phyloP scores from a whole-genome alignment of 2,329 filamentous ascomycete genomes.

The Neofusicoccum cordaticola region DNA sequence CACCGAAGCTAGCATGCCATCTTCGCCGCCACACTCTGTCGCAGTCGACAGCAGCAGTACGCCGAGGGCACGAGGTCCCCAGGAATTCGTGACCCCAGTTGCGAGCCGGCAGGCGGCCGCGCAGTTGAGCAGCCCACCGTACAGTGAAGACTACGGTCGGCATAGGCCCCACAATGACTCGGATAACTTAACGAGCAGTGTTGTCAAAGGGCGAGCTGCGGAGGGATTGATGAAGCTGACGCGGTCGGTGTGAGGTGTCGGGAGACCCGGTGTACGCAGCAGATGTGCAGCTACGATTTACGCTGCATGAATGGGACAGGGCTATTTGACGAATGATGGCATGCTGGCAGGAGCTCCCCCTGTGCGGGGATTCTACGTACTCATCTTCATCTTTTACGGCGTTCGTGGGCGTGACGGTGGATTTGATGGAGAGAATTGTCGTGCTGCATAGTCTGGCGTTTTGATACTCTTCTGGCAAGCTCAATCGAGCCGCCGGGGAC shows the following conservation, averaged over 20 bases:
- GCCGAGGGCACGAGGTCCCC: constrained; percentile 20
- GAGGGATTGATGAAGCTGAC: constrained; percentile 53
- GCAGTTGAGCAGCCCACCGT: constrained; percentile 26
- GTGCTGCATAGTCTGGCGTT: constrained; percentile 6
- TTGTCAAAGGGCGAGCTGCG: constrained; percentile 50
- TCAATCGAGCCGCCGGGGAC: not conserved
- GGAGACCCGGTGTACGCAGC: not conserved
- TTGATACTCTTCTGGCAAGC: not conserved
- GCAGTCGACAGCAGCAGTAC: constrained; percentile 18
- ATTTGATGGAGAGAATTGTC: not conserved
- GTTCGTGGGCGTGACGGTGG: not conserved
- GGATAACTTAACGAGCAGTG: constrained; percentile 45
- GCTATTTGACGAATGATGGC: not conserved
- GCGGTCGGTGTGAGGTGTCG: constrained; percentile 19
- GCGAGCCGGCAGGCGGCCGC: constrained; percentile 18
- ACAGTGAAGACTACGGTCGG: constrained; percentile 29
- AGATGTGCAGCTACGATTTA: not conserved
- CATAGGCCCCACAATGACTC: not conserved
- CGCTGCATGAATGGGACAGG: not conserved
- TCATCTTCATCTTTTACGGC: not conserved
- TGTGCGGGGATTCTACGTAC: not conserved
- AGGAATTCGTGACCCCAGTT: constrained; percentile 17
- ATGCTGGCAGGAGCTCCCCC: not conserved
- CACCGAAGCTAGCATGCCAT: constrained; percentile 22
- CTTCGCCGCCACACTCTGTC: not conserved